These are phyloP conservation scores for Phoma sp. DNA, from an alignment of 2,329 filamentous ascomycete genomes.

Conservation along the genomic window DNA sequence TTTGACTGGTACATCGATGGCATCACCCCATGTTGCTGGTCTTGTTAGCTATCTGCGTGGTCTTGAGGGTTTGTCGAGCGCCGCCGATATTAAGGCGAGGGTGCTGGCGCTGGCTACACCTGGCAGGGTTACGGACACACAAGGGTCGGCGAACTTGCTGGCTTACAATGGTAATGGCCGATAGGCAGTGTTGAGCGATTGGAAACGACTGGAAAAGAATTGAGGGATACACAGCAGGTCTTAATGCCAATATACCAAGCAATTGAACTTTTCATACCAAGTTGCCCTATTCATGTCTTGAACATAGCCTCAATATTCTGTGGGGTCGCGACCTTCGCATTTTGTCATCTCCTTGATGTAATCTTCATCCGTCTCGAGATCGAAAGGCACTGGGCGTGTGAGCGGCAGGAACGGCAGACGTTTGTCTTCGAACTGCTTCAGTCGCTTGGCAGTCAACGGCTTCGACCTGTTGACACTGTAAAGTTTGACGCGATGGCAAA, in stretches of 20 bases:
- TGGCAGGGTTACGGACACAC: constrained; percentile 28
- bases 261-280: neutral
- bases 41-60: constrained; percentile 72
- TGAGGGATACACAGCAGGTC: neutral
- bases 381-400: constrained; percentile 61
- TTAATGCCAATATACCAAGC: neutral
- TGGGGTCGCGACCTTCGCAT: constrained; percentile 24
- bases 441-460: constrained; percentile 57
- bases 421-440: constrained; percentile 61
- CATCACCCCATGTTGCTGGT: constrained; percentile 72
- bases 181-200: neutral
- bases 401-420: constrained; percentile 61
- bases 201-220: neutral
- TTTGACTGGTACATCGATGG: constrained; percentile 69
- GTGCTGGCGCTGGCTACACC: constrained; percentile 31
- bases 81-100: constrained; percentile 27
- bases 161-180: constrained; percentile 40
- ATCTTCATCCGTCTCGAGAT: constrained; percentile 59
- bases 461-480: constrained; percentile 68
- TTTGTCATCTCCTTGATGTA: constrained; percentile 55
- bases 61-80: constrained; percentile 49
- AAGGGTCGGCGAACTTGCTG: constrained; percentile 32
- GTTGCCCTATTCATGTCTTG: neutral
- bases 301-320: neutral
- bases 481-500: constrained; percentile 62